Conservation (phyloP, 2,329 filamentous ascomycete species). For the Colletotrichum liriopes region DNA sequence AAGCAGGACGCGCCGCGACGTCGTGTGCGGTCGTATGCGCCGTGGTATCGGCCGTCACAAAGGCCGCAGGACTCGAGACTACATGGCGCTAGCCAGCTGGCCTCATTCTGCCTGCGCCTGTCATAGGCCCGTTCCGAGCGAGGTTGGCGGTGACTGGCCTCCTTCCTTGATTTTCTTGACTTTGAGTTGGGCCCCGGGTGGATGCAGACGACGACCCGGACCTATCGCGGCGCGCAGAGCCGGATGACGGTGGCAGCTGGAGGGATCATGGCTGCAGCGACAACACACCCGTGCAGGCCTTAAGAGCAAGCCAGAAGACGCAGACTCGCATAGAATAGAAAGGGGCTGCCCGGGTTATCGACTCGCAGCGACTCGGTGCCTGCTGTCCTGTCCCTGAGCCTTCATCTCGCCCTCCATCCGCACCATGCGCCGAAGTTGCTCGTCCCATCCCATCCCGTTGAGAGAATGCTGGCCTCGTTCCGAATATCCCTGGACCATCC, state of each 20-base stretch:
- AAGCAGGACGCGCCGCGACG: slow-evolving; percentile 25
- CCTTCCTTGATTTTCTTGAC: slow-evolving; percentile 60
- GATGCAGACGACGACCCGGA: slow-evolving; percentile 52
- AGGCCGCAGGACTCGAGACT: slow-evolving; percentile 54
- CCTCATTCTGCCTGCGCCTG: slow-evolving; percentile 55
- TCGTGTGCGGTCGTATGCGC: slow-evolving; percentile 18
- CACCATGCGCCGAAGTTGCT: slow-evolving; percentile 35
- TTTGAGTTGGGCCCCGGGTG: slow-evolving; percentile 55
- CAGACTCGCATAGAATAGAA: slow-evolving; percentile 29
- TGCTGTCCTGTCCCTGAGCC: slow-evolving; percentile 17
- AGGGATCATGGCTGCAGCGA: slow-evolving; percentile 62
- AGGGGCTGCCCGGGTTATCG: slow-evolving; percentile 26
- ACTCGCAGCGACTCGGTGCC: slow-evolving; percentile 23
- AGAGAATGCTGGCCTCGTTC: slow-evolving; percentile 6
- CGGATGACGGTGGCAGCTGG: slow-evolving; percentile 52
- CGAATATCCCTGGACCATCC: slow-evolving; percentile 6
- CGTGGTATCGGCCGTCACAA: slow-evolving; percentile 43
- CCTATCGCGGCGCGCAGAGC: slow-evolving; percentile 60
- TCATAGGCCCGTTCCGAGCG: slow-evolving; percentile 56
- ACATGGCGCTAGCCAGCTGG: slow-evolving; percentile 55
- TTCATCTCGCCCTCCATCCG: slow-evolving; percentile 26
- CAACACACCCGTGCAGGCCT: slow-evolving; percentile 60
- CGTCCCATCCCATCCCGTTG: slow-evolving; percentile 17
- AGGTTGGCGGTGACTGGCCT: slow-evolving; percentile 53
- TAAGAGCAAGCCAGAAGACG: slow-evolving; percentile 21